These are phyloP conservation scores for Ophiostoma sp. DNA, from an alignment of 2,329 filamentous ascomycete genomes.

Conservation along the genomic window DNA sequence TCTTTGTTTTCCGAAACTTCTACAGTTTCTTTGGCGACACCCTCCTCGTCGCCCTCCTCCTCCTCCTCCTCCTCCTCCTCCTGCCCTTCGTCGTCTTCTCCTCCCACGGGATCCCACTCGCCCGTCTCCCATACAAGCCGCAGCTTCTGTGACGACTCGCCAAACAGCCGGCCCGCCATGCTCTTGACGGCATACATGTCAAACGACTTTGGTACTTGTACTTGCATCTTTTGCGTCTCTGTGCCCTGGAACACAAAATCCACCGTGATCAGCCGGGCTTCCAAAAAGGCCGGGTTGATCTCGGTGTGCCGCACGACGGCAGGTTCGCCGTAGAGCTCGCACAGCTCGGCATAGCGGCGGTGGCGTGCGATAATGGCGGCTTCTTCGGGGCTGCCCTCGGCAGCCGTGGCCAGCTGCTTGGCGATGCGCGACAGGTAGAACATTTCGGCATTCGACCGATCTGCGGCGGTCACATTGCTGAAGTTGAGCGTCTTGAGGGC, in stretches of 20 bases:
- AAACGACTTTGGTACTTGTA: conserved; percentile 66
- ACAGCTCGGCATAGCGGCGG: conserved; percentile 68
- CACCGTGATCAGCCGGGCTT: conserved; percentile 68
- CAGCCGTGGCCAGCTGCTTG: conserved; percentile 61
- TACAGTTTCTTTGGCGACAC: background rate
- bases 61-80: conserved; percentile 51
- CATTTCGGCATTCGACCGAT: conserved; percentile 82
- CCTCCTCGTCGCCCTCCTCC: conserved; percentile 29
- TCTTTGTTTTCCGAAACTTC: background rate
- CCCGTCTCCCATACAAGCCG: conserved; percentile 81
- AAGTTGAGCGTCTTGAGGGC: conserved; percentile 67
- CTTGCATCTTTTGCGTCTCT: conserved; percentile 32
- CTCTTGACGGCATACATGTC: conserved; percentile 80
- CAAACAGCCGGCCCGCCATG: conserved; percentile 67
- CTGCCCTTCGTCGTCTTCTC: conserved; percentile 53
- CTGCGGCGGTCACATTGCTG: conserved; percentile 62
- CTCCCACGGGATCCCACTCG: conserved; percentile 75
- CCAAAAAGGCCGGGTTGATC: conserved; percentile 73
- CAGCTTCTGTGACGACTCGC: conserved; percentile 56
- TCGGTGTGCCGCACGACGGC: conserved; percentile 52
- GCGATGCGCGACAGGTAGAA: conserved; percentile 87
- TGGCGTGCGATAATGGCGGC: conserved; percentile 57
- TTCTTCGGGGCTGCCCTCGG: conserved; percentile 49
- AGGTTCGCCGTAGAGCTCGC: conserved; percentile 68
- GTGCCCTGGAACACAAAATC: conserved; percentile 39